These are phyloP conservation scores for Coniferiporia weirii DNA, from an alignment of 1,284 basidiomycete species.

Conservation along the genomic window DNA sequence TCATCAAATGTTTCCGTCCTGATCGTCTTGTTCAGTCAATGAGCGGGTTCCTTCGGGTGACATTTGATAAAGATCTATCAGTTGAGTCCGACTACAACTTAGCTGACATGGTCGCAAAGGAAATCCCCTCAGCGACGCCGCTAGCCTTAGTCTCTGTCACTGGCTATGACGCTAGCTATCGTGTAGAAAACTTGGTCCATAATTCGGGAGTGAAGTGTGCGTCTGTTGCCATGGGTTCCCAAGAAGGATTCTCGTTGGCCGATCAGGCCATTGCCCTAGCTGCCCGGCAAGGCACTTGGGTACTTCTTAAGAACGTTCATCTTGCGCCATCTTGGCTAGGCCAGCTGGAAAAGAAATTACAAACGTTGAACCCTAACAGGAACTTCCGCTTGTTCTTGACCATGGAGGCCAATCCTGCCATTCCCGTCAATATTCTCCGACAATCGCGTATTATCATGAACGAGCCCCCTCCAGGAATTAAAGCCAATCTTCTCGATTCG, in stretches of 20 bases:
- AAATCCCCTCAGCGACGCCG: constrained; percentile 77
- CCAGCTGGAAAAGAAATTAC: constrained; percentile 93
- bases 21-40: constrained; percentile 85
- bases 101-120: constrained; percentile 67
- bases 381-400: constrained; percentile 95
- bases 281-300: constrained; percentile 89
- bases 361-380: constrained; percentile 81
- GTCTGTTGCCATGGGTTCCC: constrained; percentile 96
- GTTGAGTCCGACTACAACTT: constrained; percentile 70
- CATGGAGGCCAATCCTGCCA: constrained; percentile 90
- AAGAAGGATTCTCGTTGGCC: constrained; percentile 91
- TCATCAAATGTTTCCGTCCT: constrained; percentile 87
- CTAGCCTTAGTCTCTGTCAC: constrained; percentile 89
- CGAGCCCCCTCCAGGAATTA: constrained; percentile 92
- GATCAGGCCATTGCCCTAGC: constrained; percentile 92
- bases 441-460: constrained; percentile 97
- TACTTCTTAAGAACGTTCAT: constrained; percentile 94
- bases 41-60: constrained; percentile 63
- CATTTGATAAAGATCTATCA: constrained; percentile 80
- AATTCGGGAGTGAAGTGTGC: constrained; percentile 70
- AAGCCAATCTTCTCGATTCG: constrained; percentile 90
- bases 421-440: constrained; percentile 92
- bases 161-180: constrained; percentile 96
- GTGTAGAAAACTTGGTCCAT: constrained; percentile 85
- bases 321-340: constrained; percentile 92